Evolutionary conservation across 768 basidiomycete species (phyloP).

Genomic region (Termitomyces sp.): DNA sequence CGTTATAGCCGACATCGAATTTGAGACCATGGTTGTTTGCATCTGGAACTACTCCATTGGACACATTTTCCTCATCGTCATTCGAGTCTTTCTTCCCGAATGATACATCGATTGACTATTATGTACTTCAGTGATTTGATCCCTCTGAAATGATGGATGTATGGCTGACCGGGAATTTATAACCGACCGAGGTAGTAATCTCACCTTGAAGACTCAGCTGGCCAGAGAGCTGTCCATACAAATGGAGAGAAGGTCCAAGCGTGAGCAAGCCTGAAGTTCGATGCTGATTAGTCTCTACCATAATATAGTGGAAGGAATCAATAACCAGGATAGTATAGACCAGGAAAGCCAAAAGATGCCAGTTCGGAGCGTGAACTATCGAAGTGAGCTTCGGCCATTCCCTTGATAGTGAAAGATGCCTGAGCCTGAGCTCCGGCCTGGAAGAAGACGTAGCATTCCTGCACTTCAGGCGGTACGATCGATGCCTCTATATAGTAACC

Average conservation of each 20-base stretch:
- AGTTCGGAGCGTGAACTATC: not conserved
- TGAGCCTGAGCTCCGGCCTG: not conserved
- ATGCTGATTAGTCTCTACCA: not conserved
- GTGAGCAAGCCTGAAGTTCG: not conserved
- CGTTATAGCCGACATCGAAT: not conserved
- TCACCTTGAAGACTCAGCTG: not conserved
- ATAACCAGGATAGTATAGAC: not conserved
- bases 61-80: not conserved
- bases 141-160: not conserved
- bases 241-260: not conserved
- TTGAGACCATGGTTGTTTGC: not conserved
- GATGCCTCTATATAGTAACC: not conserved
- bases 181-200: not conserved
- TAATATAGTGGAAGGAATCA: not conserved
- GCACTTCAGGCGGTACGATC: not conserved
- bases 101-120: not conserved
- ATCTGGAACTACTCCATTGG: not conserved
- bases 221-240: not conserved
- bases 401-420: not conserved
- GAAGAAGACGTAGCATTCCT: not conserved
- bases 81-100: not conserved
- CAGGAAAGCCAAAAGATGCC: constrained; percentile 1
- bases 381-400: not conserved
- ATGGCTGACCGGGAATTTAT: not conserved
- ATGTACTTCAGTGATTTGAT: not conserved